Conservation (phyloP, 257 asterid genomes). For the Jacaranda copaia region DNA sequence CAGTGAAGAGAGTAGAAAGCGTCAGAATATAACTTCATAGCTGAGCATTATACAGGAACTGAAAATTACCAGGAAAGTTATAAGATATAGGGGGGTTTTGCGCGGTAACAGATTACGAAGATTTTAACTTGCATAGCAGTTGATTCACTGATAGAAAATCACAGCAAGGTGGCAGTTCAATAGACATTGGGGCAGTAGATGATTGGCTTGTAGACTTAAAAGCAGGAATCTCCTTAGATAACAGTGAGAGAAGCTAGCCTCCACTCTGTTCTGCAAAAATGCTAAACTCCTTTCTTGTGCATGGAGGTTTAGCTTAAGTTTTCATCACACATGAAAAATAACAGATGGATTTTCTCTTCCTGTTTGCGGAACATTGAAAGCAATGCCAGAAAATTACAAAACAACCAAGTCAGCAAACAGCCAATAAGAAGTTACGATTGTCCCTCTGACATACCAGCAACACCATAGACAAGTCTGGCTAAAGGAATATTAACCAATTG, state of each 20-base stretch:
- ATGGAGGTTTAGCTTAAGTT: not conserved
- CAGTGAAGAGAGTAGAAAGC: not conserved
- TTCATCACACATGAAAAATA: not conserved
- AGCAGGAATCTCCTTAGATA: not conserved
- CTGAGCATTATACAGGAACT: not conserved
- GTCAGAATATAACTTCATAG: not conserved
- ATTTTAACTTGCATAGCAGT: not conserved
- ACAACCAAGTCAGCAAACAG: not conserved
- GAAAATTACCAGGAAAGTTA: slow-evolving; percentile 10
- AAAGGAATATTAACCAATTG: not conserved
- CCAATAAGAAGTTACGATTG: not conserved
- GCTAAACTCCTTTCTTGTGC: not conserved
- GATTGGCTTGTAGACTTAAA: not conserved
- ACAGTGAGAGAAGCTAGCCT: not conserved
- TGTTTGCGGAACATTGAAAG: not conserved
- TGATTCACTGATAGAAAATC: not conserved
- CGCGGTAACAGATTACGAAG: not conserved
- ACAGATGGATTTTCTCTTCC: not conserved
- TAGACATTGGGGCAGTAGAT: not conserved
- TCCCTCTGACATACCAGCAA: not conserved
- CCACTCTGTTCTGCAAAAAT: not conserved
- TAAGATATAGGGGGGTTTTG: not conserved
- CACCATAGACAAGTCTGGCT: not conserved
- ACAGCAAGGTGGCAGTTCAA: not conserved
- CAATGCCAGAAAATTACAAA: not conserved